Conservation (phyloP, 352 stramenopile species). For the Phytophthora litchii region DNA sequence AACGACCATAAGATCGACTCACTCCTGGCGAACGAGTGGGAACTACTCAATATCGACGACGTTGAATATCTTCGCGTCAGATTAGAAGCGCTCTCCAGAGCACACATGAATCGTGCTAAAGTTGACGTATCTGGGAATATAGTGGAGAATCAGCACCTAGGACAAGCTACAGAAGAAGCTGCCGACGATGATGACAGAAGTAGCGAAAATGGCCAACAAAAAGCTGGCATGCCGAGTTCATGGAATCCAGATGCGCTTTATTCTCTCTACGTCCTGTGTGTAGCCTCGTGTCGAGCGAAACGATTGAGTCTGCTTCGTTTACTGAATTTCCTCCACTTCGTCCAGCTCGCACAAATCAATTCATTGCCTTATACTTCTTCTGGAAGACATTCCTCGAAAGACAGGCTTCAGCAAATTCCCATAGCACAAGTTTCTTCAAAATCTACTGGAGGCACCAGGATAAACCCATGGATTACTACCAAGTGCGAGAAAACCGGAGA, state of each 20-base stretch:
- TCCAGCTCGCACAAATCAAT: constrained; percentile 22
- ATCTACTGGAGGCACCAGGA: not conserved
- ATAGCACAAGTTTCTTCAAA: not conserved
- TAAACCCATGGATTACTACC: constrained; percentile 17
- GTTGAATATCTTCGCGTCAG: constrained; percentile 39
- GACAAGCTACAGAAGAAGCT: not conserved
- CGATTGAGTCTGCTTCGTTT: constrained; percentile 46
- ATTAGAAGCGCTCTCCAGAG: constrained; percentile 40
- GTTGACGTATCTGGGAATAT: constrained; percentile 16
- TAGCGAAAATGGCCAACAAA: not conserved
- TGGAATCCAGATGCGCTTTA: constrained; percentile 41
- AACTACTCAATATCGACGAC: constrained; percentile 44
- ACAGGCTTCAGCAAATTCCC: not conserved
- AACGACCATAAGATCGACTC: constrained; percentile 36
- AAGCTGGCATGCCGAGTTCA: constrained; percentile 1
- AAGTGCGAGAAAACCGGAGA: constrained; percentile 29
- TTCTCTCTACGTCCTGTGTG: constrained; percentile 46
- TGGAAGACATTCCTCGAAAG: not conserved
- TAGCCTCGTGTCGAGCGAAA: constrained; percentile 45
- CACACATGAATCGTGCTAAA: constrained; percentile 44
- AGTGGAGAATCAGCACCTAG: not conserved
- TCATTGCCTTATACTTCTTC: not conserved
- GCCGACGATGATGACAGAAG: not conserved
- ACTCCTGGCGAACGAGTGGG: constrained; percentile 47
- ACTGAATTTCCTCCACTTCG: constrained; percentile 59